These are phyloP conservation scores for Epichloe amarillans DNA, from an alignment of 2,329 filamentous ascomycete species.

Conservation along the genomic window DNA sequence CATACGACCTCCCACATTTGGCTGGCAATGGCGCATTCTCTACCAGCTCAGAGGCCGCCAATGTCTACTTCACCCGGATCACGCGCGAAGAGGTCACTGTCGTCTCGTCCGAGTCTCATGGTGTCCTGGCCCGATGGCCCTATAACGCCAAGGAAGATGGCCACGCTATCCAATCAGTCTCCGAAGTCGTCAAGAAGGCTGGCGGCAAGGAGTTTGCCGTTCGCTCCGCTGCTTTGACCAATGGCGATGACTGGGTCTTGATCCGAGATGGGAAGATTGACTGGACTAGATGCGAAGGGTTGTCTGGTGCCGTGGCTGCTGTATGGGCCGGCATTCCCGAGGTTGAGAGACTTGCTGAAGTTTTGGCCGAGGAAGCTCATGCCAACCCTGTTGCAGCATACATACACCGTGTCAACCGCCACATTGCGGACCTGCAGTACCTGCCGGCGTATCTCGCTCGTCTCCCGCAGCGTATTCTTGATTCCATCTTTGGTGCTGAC, in stretches of 20 bases:
- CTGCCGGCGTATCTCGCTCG: conserved; percentile 60
- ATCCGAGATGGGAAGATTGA: conserved; percentile 67
- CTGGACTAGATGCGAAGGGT: conserved; percentile 72
- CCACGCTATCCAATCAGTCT: conserved; percentile 52
- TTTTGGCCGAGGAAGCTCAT: conserved; percentile 75
- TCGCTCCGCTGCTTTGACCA: conserved; percentile 57
- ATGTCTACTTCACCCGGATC: conserved; percentile 80
- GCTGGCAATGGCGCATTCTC: conserved; percentile 63
- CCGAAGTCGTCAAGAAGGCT: conserved; percentile 68
- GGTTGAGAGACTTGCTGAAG: conserved; percentile 61
- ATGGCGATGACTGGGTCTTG: conserved; percentile 63
- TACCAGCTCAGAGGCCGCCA: conserved; percentile 61
- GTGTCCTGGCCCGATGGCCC: conserved; percentile 63
- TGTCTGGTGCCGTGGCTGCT: conserved; percentile 69
- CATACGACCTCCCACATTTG: conserved; percentile 65
- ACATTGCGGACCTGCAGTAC: conserved; percentile 62
- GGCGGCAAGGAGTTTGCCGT: conserved; percentile 57
- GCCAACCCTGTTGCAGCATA: conserved; percentile 73
- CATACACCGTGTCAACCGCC: conserved; percentile 70
- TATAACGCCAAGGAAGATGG: conserved; percentile 32
- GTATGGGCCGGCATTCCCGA: conserved; percentile 67
- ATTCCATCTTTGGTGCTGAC: conserved; percentile 47
- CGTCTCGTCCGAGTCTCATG: conserved; percentile 63
- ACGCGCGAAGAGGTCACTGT: conserved; percentile 62
- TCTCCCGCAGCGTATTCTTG: conserved; percentile 55